Base-by-base conservation (phyloP, 2,329 filamentous ascomycete genomes). In the Exophiala lecanii-corni region DNA sequence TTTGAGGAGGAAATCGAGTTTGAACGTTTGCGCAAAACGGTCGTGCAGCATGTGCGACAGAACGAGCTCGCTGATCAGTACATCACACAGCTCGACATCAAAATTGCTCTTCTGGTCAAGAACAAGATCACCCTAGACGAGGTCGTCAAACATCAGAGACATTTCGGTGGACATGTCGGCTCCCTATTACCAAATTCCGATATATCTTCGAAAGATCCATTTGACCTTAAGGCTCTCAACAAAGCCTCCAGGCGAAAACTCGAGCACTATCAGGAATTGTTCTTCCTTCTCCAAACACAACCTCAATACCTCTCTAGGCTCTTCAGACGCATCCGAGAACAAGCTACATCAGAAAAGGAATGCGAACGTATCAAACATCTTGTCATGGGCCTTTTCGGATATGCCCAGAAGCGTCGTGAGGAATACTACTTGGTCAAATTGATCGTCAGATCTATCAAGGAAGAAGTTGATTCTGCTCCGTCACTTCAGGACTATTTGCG, bases 51-150 rank as follows among this genome's bases (percentile, higher is more conserved):
- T 61, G 92, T 98, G 7, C 84, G 91, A 36, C 89, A 96, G 57
- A 98, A 98, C 59, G 92, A 98, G 67, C 82, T 94, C 72, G 80
- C 94, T 28, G 92, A 98, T 67, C 89, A 96, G 62, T 98, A 98
- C 60, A 95, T 98, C 55, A 89, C 95, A 57, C 92, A 98, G 62
- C 78, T 98, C 25, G 94, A 98, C 61, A 95, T 98, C 73, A 98
- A 98, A 70, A 98, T 98, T 62, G 92, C 92, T 1, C 77, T 98
- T 2, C 75, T 98, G 13, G 92, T 98, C 58, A 97, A 97, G 75
- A 98, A 98, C 77, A 98, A 98, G 67, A 98, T 98, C 59, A 97
- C 92, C 0, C 75, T 98, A 3, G 92, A 98, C 60, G 94, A 98
- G 67, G 92, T 98, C 19, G 86, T 98, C 42, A 88, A 89, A 57